Evolutionary conservation across 1,284 basidiomycete genomes (phyloP).

Genomic region (Mycena sp.): DNA sequence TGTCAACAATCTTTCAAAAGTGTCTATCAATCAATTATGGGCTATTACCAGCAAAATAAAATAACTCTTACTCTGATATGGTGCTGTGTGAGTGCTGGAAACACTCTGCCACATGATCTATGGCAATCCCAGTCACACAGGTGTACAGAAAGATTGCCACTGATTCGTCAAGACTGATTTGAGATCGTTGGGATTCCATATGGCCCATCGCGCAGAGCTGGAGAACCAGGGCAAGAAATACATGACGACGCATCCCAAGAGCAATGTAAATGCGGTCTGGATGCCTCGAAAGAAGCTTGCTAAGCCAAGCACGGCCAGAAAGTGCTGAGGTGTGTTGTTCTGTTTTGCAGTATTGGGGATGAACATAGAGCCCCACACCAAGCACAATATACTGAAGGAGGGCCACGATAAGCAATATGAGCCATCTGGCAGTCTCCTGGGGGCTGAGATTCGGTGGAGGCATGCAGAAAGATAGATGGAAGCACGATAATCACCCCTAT

Average conservation of each 20-base stretch:
- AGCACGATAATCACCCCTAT: not conserved
- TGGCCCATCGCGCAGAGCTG: too few species aligned
- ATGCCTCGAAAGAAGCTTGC: slow-evolving; percentile 35
- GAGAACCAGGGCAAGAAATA: too few species aligned
- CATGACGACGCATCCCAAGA: too few species aligned
- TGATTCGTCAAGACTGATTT: too few species aligned
- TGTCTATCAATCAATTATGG: too few species aligned
- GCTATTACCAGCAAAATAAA: too few species aligned
- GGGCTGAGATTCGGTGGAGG: not conserved
- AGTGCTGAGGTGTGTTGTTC: slow-evolving; percentile 33
- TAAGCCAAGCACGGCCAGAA: slow-evolving; percentile 34
- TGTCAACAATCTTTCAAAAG: too few species aligned
- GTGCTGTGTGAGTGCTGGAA: too few species aligned
- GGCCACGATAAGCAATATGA: not conserved
- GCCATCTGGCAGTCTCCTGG: not conserved
- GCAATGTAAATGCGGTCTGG: too few species aligned
- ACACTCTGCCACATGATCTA: slow-evolving; percentile 39
- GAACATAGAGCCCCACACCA: slow-evolving; percentile 16
- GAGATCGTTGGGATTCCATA: too few species aligned
- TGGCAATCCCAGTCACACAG: slow-evolving; percentile 37
- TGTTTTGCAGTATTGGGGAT: slow-evolving; percentile 9
- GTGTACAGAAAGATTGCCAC: too few species aligned
- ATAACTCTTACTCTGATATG: too few species aligned
- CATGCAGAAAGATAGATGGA: not conserved
- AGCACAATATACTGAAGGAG: not conserved